phyloP scores from a whole-genome alignment of 2,329 filamentous ascomycete genomes.

The Drechmeria coniospora region DNA sequence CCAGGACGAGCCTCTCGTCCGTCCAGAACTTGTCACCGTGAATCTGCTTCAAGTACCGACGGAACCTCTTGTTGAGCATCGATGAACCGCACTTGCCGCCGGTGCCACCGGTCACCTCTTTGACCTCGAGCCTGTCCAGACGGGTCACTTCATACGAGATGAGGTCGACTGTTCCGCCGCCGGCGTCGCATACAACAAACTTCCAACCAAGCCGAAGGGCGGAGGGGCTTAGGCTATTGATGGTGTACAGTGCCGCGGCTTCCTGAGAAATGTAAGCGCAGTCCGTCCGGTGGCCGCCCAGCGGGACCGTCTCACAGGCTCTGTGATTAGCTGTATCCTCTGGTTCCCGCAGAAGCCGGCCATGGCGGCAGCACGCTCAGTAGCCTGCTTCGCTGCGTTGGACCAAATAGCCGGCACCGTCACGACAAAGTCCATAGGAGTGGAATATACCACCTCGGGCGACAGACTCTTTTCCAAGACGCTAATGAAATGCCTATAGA shows the following conservation, averaged over 20 bases:
- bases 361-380: slow-evolving; percentile 22
- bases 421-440: slow-evolving; percentile 35
- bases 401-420: slow-evolving; percentile 46
- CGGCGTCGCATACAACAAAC: slow-evolving; percentile 38
- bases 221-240: slow-evolving; percentile 26
- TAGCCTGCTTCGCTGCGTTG: slow-evolving; percentile 35
- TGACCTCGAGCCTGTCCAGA: slow-evolving; percentile 26
- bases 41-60: slow-evolving; percentile 25
- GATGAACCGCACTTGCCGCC: slow-evolving; percentile 34
- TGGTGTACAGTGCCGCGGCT: slow-evolving; percentile 33
- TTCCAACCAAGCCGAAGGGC: slow-evolving; percentile 27
- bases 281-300: background rate
- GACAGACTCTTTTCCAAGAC: slow-evolving; percentile 27
- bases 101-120: slow-evolving; percentile 31
- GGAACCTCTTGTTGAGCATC: slow-evolving; percentile 32
- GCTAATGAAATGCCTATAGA: slow-evolving; percentile 31
- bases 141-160: slow-evolving; percentile 34
- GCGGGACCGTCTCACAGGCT: slow-evolving; percentile 21
- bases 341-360: slow-evolving; percentile 24
- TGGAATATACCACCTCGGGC: slow-evolving; percentile 23
- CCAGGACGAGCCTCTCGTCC: slow-evolving; percentile 23
- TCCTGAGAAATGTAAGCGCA: slow-evolving; percentile 16
- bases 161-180: slow-evolving; percentile 37
- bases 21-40: slow-evolving; percentile 27
- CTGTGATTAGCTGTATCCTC: slow-evolving; percentile 30